Evolutionary conservation across 345 rosid genomes (phyloP), one percentile per base, ranked within the genome.

Genomic region (Eucalyptus coolabah): DNA sequence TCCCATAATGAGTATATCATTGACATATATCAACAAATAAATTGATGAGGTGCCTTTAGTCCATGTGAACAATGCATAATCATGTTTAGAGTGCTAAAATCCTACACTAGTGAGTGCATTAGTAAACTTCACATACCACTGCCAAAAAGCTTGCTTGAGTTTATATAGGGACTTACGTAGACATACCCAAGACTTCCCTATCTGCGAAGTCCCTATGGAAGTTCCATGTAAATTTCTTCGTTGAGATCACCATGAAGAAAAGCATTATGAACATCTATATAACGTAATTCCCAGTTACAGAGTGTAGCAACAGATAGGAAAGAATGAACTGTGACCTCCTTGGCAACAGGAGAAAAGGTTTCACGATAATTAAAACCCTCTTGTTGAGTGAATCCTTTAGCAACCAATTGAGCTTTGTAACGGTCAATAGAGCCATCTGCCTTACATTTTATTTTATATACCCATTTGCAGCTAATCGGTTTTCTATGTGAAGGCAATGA

Each of bases 351-450:
- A 59, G n/a, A 21, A 53, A 59, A 59, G 0, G n/a, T 26, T 59
- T 26, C 28, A 59, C 2, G 7, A 59, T 26, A 59, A 59, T 59
- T 26, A 59, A 59, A 59, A 59, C n/a, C n/a, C 30, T 59, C 7
- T 0, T 0, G 0, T 59, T 59, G 65, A 24, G 14, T 59, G 14
- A 59, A 59, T 24, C 65, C 6, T 59, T 24, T 59, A 0, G 65
- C 65, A 59, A 59, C n/a, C 14, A 59, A 26, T 26, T 7, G 7
- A 59, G n/a, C 65, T 59, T 59, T 59, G 65, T 26, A 59, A 59
- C 0, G 0, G 11, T 59, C 30, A 59, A 24, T 3, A 11, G 0
- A 59, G 30, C 15, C 65, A 11, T 59, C 0, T 26, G 15, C 65
- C 65, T 59, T 59, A 26, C 26, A 59, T 59, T 59, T 26, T 9